Evolutionary conservation across 208 protist species (phyloP).

Genomic region (Crithidia expoeki): DNA sequence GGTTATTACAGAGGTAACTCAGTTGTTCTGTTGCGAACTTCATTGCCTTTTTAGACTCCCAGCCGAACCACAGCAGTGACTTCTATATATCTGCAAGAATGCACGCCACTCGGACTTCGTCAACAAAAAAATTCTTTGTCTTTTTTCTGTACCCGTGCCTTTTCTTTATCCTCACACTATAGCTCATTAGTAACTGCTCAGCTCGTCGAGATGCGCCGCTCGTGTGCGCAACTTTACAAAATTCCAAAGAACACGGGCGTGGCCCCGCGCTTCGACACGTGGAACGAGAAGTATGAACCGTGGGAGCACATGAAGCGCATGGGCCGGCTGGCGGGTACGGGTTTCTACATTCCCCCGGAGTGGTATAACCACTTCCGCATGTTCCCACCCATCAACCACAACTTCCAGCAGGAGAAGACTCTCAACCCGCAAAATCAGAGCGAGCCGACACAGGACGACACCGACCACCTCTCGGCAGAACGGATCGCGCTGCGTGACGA

Average conservation of each 20-base stretch:
- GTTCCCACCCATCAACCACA: slow-evolving; percentile 91
- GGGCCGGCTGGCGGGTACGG: slow-evolving; percentile 84
- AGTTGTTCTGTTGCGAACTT: too few relatives aligned
- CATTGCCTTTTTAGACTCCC: too few relatives aligned
- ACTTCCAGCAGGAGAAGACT: slow-evolving; percentile 90
- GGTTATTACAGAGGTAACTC: too few relatives aligned
- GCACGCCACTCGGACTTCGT: too few relatives aligned
- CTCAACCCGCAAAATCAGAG: slow-evolving; percentile 85
- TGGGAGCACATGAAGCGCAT: slow-evolving; percentile 91
- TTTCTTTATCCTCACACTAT: not conserved
- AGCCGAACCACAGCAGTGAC: too few relatives aligned
- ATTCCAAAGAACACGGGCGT: slow-evolving; percentile 90
- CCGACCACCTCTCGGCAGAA: slow-evolving; percentile 57
- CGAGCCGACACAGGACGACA: slow-evolving; percentile 81
- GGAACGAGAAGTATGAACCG: slow-evolving; percentile 92
- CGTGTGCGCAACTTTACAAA: slow-evolving; percentile 49
- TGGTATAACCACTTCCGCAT: slow-evolving; percentile 94
- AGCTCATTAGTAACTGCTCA: not conserved
- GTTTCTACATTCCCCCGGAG: slow-evolving; percentile 92
- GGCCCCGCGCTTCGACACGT: slow-evolving; percentile 85
- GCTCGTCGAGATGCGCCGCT: slow-evolving; percentile 45
- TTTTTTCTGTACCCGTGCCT: not conserved
- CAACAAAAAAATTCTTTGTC: too few relatives aligned
- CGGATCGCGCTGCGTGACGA: slow-evolving; percentile 79
- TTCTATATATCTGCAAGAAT: too few relatives aligned